These are phyloP conservation scores for Bruguiera parviflora DNA, from an alignment of 345 rosid genomes.

Conservation along the genomic window DNA sequence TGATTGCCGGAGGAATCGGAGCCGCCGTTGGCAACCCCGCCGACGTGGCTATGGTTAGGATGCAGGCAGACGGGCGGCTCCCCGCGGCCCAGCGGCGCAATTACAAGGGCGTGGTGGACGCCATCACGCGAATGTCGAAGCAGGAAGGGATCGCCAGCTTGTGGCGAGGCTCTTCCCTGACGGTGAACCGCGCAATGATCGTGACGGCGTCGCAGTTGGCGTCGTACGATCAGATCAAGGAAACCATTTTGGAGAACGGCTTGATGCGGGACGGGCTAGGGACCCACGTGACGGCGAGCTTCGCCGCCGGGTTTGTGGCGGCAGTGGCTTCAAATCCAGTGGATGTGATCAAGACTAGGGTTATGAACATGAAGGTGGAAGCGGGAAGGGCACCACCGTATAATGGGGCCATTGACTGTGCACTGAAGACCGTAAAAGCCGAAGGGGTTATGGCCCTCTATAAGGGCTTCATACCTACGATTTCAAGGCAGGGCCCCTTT, in stretches of 20 bases:
- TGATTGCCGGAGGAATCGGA: conserved; percentile 64
- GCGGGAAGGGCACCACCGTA: conserved; percentile 47
- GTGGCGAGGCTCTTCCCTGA: conserved; percentile 72
- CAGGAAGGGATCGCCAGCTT: conserved; percentile 66
- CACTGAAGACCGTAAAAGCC: conserved; percentile 54
- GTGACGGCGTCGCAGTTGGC: conserved; percentile 76
- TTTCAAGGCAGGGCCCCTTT: conserved; percentile 78
- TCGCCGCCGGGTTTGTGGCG: conserved; percentile 74
- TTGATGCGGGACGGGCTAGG: conserved; percentile 59
- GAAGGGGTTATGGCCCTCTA: conserved; percentile 69
- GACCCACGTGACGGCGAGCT: conserved; percentile 72
- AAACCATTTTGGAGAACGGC: conserved; percentile 42
- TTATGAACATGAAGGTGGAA: conserved; percentile 78
- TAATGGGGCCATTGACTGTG: conserved; percentile 64
- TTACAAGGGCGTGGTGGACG: conserved; percentile 63
- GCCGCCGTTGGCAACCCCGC: conserved; percentile 82
- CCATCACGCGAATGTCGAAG: conserved; percentile 51
- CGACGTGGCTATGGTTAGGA: conserved; percentile 81
- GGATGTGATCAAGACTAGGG: conserved; percentile 81
- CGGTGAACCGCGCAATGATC: conserved; percentile 78
- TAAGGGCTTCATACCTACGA: conserved; percentile 72
- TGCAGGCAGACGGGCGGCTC: conserved; percentile 83
- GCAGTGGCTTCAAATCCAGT: conserved; percentile 78
- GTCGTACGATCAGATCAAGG: conserved; percentile 72
- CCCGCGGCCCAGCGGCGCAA: conserved; percentile 60